These are phyloP conservation scores for Sambucus nigra DNA, from an alignment of 129 eudicot genomes.

Conservation along the genomic window DNA sequence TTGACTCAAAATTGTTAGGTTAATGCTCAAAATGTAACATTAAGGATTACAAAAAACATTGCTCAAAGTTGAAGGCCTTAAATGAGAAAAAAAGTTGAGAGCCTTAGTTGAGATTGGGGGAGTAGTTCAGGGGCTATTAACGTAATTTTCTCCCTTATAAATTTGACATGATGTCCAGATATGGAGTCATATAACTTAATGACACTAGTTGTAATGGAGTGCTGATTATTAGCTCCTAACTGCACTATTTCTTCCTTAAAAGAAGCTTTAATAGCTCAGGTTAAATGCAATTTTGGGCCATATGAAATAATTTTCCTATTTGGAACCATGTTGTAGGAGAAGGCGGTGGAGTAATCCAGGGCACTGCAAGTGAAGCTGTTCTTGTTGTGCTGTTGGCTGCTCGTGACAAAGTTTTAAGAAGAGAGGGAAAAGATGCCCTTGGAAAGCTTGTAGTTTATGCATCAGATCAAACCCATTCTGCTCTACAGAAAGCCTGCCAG, in stretches of 20 bases:
- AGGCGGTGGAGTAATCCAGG: conserved; percentile 97
- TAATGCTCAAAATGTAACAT: no score
- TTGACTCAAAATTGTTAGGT: no score
- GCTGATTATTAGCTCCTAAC: no score
- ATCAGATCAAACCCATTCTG: conserved; percentile 96
- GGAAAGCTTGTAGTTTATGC: conserved; percentile 77
- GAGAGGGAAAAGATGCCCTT: conserved; percentile 57
- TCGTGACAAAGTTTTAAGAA: conserved; percentile 72
- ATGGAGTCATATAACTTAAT: no score
- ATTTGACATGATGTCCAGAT: no score
- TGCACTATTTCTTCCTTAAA: neutral
- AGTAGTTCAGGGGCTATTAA: no score
- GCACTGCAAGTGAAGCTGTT: conserved; percentile 96
- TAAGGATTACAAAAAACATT: no score
- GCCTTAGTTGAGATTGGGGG: no score
- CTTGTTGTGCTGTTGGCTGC: conserved; percentile 88
- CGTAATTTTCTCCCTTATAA: no score
- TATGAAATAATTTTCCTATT: neutral
- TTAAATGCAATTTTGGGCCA: neutral
- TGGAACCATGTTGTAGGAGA: conserved; percentile 42
- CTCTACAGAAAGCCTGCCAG: conserved; percentile 88
- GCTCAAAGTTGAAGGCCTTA: no score
- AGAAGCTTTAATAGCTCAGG: neutral
- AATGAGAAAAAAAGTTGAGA: no score
- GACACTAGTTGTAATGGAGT: no score